Percentiles rank a stretch among this genome's conserved stretches.
phyloP scores from a whole-genome alignment of 495 filamentous ascomycete species.

The Cairneyella variabilis region DNA sequence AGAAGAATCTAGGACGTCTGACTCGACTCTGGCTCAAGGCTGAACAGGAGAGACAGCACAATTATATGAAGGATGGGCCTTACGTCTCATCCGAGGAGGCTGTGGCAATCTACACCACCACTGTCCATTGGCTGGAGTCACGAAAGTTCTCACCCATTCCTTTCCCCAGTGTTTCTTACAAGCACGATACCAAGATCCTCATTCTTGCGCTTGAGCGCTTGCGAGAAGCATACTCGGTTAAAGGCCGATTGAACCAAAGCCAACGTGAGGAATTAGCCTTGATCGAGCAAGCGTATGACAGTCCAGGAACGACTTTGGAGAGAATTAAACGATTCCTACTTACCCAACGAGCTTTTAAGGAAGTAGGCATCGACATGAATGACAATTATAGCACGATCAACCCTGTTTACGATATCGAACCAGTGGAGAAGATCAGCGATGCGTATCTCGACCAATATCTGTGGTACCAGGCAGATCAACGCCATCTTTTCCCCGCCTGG shows the following conservation, averaged over 20 bases:
- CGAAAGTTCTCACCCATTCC: slow-evolving; percentile 98
- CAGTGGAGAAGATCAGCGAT: slow-evolving; percentile 99
- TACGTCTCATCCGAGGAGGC: slow-evolving; percentile 98
- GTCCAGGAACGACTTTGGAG: slow-evolving; percentile 91
- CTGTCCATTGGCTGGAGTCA: slow-evolving; percentile 98
- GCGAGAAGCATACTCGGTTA: slow-evolving; percentile 95
- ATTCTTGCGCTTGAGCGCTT: slow-evolving; percentile 94
- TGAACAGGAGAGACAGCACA: slow-evolving; percentile 97
- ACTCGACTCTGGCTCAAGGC: slow-evolving; percentile 97
- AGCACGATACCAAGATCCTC: slow-evolving; percentile 98
- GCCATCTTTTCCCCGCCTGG: slow-evolving; percentile 97
- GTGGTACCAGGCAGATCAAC: slow-evolving; percentile 98
- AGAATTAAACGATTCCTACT: slow-evolving; percentile 97
- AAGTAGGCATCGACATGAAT: slow-evolving; percentile 99
- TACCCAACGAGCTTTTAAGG: slow-evolving; percentile 97
- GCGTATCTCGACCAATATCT: slow-evolving; percentile 98
- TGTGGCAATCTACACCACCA: slow-evolving; percentile 97
- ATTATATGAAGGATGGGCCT: slow-evolving; percentile 98
- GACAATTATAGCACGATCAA: slow-evolving; percentile 99
- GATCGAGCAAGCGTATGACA: slow-evolving; percentile 98
- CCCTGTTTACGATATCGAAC: slow-evolving; percentile 98
- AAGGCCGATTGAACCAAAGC: slow-evolving; percentile 94
- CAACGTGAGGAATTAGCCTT: slow-evolving; percentile 96
- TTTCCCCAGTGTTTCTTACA: slow-evolving; percentile 98
- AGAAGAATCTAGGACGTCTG: slow-evolving; percentile 96